Evolutionary conservation across 352 stramenopile genomes (phyloP).

Genomic region (Pythium oligandrum): DNA sequence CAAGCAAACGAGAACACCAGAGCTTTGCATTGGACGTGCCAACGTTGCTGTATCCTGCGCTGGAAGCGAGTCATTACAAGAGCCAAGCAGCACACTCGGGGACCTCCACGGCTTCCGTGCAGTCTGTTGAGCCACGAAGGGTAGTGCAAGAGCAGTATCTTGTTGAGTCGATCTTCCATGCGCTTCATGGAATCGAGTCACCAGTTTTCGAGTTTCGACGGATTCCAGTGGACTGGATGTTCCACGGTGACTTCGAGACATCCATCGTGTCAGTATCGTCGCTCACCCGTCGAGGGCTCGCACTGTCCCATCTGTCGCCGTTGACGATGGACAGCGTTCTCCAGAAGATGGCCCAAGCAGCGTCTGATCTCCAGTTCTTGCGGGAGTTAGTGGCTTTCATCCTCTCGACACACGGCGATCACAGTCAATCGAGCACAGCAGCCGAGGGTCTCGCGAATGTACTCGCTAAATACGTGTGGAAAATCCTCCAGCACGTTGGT

Average conservation of each 20-base stretch:
- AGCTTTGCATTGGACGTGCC: constrained; percentile 5
- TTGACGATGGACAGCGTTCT: constrained; percentile 28
- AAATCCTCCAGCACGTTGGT: constrained; percentile 20
- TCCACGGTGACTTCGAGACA: constrained; percentile 31
- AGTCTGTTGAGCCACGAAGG: constrained; percentile 7
- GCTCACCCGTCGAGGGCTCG: constrained; percentile 21
- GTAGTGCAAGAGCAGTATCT: constrained; percentile 48
- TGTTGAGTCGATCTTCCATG: constrained; percentile 52
- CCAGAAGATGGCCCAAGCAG: constrained; percentile 22
- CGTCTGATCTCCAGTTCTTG: constrained; percentile 49
- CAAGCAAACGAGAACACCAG: constrained; percentile 1
- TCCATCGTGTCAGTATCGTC: constrained; percentile 14
- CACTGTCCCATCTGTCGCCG: constrained; percentile 49
- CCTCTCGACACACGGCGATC: not conserved
- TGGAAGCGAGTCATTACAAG: constrained; percentile 11
- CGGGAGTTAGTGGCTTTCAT: constrained; percentile 33
- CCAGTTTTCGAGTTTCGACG: constrained; percentile 39
- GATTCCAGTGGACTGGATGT: constrained; percentile 4
- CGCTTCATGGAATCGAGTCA: constrained; percentile 42
- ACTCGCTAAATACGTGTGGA: constrained; percentile 24
- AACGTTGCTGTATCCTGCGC: not conserved
- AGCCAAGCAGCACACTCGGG: not conserved
- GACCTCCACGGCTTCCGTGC: not conserved
- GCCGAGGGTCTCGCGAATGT: constrained; percentile 44
- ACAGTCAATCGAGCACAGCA: constrained; percentile 20